A percentile compares a stretch with the other conserved stretches of the same genome.
phyloP scores from a whole-genome alignment of 768 basidiomycete species.

The Nevesoporus exiguus region DNA sequence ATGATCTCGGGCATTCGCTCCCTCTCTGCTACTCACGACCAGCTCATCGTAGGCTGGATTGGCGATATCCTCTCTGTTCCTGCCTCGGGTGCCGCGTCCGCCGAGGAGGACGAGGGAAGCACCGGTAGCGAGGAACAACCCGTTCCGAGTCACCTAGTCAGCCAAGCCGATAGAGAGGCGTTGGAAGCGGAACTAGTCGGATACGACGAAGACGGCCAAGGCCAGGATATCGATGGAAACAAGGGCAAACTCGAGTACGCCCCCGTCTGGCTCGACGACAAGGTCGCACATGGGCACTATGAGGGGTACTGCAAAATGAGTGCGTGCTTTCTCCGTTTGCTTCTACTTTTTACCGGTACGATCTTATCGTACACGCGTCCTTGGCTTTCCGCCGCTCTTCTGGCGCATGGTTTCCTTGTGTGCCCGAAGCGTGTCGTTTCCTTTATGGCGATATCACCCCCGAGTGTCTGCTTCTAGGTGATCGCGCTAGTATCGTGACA shows the following conservation, averaged over 20 bases:
- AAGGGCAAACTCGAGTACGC: constrained; percentile 66
- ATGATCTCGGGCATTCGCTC: constrained; percentile 93
- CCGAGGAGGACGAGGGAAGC: constrained; percentile 20
- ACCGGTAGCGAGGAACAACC: constrained; percentile 27
- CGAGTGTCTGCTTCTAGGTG: constrained; percentile 3
- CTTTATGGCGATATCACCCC: neutral
- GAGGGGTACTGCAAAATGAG: constrained; percentile 98
- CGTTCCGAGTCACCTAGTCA: constrained; percentile 50
- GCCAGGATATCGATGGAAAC: constrained; percentile 47
- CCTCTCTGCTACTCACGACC: constrained; percentile 79
- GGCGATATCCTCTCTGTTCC: constrained; percentile 69
- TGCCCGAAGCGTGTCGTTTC: constrained; percentile 3
- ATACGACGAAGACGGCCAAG: constrained; percentile 41
- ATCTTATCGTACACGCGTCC: constrained; percentile 10
- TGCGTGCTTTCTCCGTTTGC: constrained; percentile 39
- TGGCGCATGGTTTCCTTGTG: constrained; percentile 13
- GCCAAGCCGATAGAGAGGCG: constrained; percentile 58
- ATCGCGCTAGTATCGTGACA: neutral
- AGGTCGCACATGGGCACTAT: constrained; percentile 90
- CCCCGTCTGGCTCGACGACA: constrained; percentile 89
- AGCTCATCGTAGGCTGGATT: constrained; percentile 91
- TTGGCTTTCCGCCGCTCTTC: neutral
- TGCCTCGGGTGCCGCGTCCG: constrained; percentile 30
- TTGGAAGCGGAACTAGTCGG: constrained; percentile 62
- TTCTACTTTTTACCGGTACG: neutral